A percentile compares a stretch with the other conserved stretches of the same genome.
phyloP scores from a whole-genome alignment of 192 early-diverging fungal genomes.

The Phycomyces nitens region DNA sequence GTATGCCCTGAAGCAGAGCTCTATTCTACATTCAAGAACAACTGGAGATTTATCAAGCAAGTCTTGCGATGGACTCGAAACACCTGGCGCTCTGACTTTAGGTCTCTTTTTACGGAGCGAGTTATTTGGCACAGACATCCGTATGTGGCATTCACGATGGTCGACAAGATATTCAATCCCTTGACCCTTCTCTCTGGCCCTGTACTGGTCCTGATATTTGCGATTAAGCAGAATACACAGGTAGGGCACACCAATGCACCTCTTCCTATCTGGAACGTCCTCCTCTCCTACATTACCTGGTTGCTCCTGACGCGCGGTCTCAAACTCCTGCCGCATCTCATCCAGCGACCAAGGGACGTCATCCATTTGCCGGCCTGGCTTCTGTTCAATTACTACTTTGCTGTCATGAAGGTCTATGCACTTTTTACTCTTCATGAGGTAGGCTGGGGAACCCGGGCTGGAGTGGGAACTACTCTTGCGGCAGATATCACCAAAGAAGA shows the following conservation, averaged over 20 bases:
- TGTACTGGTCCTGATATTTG: slow-evolving; percentile 44
- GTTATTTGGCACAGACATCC: slow-evolving; percentile 53
- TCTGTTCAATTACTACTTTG: slow-evolving; percentile 59
- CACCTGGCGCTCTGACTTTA: slow-evolving; percentile 57
- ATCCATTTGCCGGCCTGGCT: slow-evolving; percentile 50
- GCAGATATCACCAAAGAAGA: slow-evolving; percentile 34
- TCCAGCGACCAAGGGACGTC: slow-evolving; percentile 48
- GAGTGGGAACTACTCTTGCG: slow-evolving; percentile 27
- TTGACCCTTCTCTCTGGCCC: slow-evolving; percentile 55
- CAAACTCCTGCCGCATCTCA: slow-evolving; percentile 57
- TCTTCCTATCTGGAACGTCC: slow-evolving; percentile 49
- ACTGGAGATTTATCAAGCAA: slow-evolving; percentile 61
- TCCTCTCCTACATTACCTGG: slow-evolving; percentile 50
- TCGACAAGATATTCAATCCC: slow-evolving; percentile 61
- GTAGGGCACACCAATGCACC: slow-evolving; percentile 18
- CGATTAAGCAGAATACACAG: slow-evolving; percentile 5
- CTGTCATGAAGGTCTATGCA: slow-evolving; percentile 53
- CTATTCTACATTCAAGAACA: slow-evolving; percentile 59
- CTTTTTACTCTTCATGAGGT: slow-evolving; percentile 57
- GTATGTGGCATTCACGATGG: slow-evolving; percentile 59
- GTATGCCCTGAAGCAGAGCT: slow-evolving; percentile 56
- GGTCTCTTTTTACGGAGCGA: slow-evolving; percentile 50
- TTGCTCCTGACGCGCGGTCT: slow-evolving; percentile 50
- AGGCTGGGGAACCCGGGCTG: slow-evolving; percentile 55
- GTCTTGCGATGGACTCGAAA: slow-evolving; percentile 61